Base-by-base conservation (phyloP, 495 filamentous ascomycete genomes). In the Hypomontagnella submonticulosa region DNA sequence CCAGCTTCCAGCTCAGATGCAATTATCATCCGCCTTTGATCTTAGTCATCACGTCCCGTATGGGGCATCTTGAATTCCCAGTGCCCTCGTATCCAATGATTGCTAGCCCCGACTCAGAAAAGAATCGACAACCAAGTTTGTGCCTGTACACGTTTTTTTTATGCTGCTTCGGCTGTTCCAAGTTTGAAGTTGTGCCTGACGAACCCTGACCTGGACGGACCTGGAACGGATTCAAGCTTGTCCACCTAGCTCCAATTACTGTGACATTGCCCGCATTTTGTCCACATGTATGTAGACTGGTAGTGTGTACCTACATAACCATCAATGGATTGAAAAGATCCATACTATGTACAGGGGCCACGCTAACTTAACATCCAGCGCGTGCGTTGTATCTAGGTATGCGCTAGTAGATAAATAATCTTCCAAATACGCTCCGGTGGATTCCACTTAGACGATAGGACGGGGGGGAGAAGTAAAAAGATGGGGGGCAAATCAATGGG, bases 131-230 rank as follows among this genome's bases (percentile, higher is more conserved):
- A 53, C 38, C 52, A 55, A 51, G 47, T 42, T 52, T 67, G 23
- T 52, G n/a, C 47, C 19, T 50, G 43, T 44, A 48, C 16, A 40
- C 43, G 10, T 55, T 54, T 55, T 55, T 54, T 55, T 66, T 60
- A 66, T 61, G 63, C 63, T 52, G 47, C 47, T 52, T 47, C n/a
- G 12, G 44, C 23, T 51, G 57, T 56, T 66, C 63, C 57, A 66
- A 57, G 63, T 60, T 60, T 66, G 56, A 56, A 56, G 46, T 67
- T 57, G 57, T 67, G 51, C 63, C 63, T 61, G 57, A 47, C 52
- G 57, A 66, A 56, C 63, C 56, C 49, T 61, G 63, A 53, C 33
- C 37, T 12, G 5, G 34, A 27, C 23, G 23, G 23, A 27, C 23
- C 23, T 27, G 23, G 23, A 6, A 27, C 23, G 23, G 46, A 44